Base-by-base conservation (phyloP, 2,329 filamentous ascomycete genomes). In the Emergomyces orientalis region DNA sequence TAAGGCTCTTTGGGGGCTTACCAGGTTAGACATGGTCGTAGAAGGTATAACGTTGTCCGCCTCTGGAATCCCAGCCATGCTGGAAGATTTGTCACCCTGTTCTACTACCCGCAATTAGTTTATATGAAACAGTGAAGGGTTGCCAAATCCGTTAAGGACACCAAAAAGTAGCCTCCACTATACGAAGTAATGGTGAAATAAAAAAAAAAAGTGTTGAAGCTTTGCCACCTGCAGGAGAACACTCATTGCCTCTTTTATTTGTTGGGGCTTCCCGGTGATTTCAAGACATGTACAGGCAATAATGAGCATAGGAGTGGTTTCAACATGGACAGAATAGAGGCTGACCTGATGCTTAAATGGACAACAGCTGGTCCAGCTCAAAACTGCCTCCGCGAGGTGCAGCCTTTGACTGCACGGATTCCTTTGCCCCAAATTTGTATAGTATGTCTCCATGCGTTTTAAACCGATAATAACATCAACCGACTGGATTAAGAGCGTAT, bases 11-110 rank as follows among this genome's bases (percentile, higher is more conserved):
- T 49, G 47, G 41, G 61, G 34, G 70, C 73, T 66, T 72, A 78
- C 76, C 70, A 78, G 63, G 69, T 76, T 76, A 34, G 75, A 74
- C 64, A 78, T 72, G 30, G 76, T 76, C 32, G 73, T 72, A 39
- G 75, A 68, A 64, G 72, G 71, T 62, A 71, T 72, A 61, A 69
- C 67, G 59, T 69, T 66, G 61, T 66, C 68, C 45, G 67, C 63
- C 62, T 69, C 74, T 59, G 70, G 67, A 69, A 74, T 72, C 30
- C 66, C 66, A 57, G 67, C 66, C 68, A 70, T 70, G 57, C 65
- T 63, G 58, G n/a, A 62, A 62, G 63, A 32, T 59, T 54, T 34
- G 41, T 25, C 37, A 45, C 32, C 57, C 39, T 47, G 43, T n/a
- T 55, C 55, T 62, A 43, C 55, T 41, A 41, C n/a, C 7, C 30